These are phyloP conservation scores for Botrytis galanthina DNA, from an alignment of 2,329 filamentous ascomycete species.

Conservation along the genomic window DNA sequence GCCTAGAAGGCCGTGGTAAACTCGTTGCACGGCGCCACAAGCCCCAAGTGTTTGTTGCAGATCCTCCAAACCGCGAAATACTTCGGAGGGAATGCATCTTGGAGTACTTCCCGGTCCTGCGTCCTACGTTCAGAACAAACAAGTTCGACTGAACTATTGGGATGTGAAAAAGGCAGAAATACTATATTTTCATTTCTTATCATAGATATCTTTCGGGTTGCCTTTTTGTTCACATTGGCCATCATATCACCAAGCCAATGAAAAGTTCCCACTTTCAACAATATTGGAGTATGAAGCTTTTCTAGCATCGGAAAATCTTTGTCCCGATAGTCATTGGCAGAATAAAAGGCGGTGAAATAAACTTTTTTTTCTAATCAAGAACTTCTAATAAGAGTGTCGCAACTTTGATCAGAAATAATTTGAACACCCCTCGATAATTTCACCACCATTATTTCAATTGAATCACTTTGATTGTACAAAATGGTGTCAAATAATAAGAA, in stretches of 20 bases:
- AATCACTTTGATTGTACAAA: conserved; percentile 9
- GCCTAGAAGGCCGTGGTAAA: not conserved
- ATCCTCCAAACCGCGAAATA: conserved; percentile 2
- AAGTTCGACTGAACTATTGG: not conserved
- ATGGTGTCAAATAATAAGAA: conserved; percentile 18
- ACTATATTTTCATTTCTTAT: not conserved
- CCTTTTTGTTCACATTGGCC: not conserved
- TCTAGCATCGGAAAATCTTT: conserved; percentile 14
- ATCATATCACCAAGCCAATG: not conserved
- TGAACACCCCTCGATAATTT: not conserved
- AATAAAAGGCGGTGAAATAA: conserved; percentile 11
- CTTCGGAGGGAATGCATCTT: not conserved
- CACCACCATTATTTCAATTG: not conserved
- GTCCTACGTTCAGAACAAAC: not conserved
- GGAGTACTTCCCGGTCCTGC: not conserved
- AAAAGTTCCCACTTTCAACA: not conserved
- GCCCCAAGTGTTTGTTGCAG: not conserved
- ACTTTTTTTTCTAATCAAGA: not conserved
- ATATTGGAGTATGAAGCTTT: not conserved
- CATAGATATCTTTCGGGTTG: not conserved
- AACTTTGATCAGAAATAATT: not conserved
- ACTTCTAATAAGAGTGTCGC: not conserved
- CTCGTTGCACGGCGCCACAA: not conserved
- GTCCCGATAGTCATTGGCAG: not conserved
- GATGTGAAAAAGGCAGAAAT: not conserved